Percentiles rank a stretch among this genome's conserved stretches.
These are phyloP conservation scores for Dryas drummondii DNA, from an alignment of 306 rosid genomes.

Conservation along the genomic window DNA sequence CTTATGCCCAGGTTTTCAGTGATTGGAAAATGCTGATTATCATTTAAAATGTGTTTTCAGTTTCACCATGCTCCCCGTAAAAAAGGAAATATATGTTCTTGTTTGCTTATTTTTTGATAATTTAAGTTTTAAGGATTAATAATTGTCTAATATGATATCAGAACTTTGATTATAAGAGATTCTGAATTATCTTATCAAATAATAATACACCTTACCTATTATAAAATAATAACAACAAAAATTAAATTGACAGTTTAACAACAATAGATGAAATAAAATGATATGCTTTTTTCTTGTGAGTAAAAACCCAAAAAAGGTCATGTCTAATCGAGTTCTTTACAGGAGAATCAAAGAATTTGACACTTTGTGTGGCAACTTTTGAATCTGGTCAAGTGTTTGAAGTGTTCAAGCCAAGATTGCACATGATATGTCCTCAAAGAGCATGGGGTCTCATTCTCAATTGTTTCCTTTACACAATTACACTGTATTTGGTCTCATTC, in stretches of 20 bases:
- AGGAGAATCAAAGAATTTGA: conserved; percentile 35
- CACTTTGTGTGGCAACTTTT: conserved; percentile 37
- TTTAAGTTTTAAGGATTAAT: too few species aligned
- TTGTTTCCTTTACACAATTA: conserved; percentile 24
- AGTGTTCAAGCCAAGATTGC: conserved; percentile 27
- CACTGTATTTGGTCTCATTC: conserved; percentile 54
- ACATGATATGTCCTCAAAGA: conserved; percentile 48
- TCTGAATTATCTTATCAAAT: too few species aligned
- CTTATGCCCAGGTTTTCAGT: background rate
- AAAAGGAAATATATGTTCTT: too few species aligned
- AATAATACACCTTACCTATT: too few species aligned
- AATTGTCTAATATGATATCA: too few species aligned
- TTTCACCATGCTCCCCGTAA: too few species aligned
- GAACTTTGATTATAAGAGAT: too few species aligned
- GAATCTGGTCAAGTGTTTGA: conserved; percentile 39
- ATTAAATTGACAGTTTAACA: too few species aligned
- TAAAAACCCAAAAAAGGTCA: background rate
- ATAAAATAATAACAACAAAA: too few species aligned
- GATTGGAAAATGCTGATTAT: too few species aligned
- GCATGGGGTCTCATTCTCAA: conserved; percentile 58
- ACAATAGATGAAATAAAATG: background rate
- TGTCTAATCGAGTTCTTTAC: conserved; percentile 18
- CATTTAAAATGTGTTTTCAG: too few species aligned
- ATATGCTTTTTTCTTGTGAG: background rate
- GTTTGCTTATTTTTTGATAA: too few species aligned